Evolutionary conservation across 1,284 basidiomycete species (phyloP).

Genomic region (Vanrija humicola): DNA sequence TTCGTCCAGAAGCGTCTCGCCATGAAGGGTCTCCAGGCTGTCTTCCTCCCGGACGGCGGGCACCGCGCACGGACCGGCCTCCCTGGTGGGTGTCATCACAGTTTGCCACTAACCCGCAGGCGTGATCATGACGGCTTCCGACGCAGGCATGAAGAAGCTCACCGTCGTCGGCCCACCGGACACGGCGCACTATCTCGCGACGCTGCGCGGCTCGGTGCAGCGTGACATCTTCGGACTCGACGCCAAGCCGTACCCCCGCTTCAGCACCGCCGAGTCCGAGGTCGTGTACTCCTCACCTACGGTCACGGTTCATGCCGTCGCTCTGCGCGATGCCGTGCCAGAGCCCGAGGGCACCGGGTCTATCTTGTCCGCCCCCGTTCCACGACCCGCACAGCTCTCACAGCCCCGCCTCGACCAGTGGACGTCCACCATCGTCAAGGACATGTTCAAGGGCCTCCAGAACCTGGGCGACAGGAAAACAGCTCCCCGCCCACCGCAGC

Average conservation of each 20-base stretch:
- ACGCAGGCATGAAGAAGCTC: conserved; percentile 60
- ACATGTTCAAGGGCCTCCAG: conserved; percentile 26
- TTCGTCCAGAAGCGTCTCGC: conserved; percentile 64
- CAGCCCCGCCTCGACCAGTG: not conserved
- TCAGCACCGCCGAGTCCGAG: conserved; percentile 9
- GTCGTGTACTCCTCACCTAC: conserved; percentile 23
- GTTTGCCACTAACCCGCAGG: conserved; percentile 53
- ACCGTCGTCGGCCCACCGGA: conserved; percentile 69
- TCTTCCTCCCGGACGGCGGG: conserved; percentile 69
- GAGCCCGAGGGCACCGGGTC: not conserved
- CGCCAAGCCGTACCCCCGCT: conserved; percentile 10
- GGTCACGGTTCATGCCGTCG: conserved; percentile 32
- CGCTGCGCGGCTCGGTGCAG: conserved; percentile 50
- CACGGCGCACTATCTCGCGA: conserved; percentile 64
- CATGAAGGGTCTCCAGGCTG: conserved; percentile 61
- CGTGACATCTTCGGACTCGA: conserved; percentile 16
- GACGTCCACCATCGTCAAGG: conserved; percentile 12
- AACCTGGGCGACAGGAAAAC: not conserved
- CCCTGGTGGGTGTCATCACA: conserved; percentile 55
- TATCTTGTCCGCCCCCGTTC: not conserved
- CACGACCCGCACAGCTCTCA: conserved; percentile 2
- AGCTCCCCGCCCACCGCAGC: not conserved
- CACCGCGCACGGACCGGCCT: conserved; percentile 61
- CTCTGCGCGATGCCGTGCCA: conserved; percentile 10
- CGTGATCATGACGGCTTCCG: conserved; percentile 75